A percentile compares a stretch with the other conserved stretches of the same genome.
These are phyloP conservation scores for Peribolospora kevripleyi DNA, from an alignment of 768 basidiomycete genomes.

Conservation along the genomic window DNA sequence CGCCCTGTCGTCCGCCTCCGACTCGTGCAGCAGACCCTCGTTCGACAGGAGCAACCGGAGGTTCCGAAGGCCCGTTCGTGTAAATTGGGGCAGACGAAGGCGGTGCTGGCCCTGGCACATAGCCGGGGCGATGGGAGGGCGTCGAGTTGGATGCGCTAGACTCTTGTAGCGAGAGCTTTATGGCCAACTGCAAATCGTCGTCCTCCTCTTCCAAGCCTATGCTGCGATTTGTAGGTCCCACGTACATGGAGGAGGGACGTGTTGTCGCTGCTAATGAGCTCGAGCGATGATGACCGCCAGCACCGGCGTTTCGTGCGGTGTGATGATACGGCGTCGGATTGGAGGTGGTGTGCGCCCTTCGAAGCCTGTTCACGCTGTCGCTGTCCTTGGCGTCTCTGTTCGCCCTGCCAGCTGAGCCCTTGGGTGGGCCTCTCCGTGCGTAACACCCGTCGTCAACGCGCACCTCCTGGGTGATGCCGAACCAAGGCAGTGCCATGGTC, in stretches of 20 bases:
- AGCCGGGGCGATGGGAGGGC: constrained; percentile 29
- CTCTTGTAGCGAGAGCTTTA: constrained; percentile 71
- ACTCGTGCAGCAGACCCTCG: constrained; percentile 14
- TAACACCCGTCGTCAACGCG: constrained; percentile 81
- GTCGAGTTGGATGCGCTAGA: constrained; percentile 32
- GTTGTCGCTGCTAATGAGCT: neutral
- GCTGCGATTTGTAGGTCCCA: constrained; percentile 19
- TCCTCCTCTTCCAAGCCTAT: constrained; percentile 27
- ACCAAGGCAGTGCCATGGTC: constrained; percentile 61
- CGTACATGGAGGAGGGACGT: neutral
- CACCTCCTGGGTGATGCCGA: constrained; percentile 75
- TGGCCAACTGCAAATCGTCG: constrained; percentile 76
- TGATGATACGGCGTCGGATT: constrained; percentile 17
- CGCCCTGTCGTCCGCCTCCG: neutral
- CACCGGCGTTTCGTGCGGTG: constrained; percentile 17
- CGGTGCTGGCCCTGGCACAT: constrained; percentile 41
- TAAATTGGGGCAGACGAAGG: neutral
- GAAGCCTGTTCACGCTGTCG: constrained; percentile 2
- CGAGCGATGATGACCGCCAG: constrained; percentile 20
- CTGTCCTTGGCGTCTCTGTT: constrained; percentile 1
- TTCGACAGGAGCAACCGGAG: constrained; percentile 33
- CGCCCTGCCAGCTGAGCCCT: neutral
- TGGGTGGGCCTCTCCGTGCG: constrained; percentile 31
- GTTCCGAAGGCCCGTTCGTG: neutral
- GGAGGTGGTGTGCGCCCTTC: constrained; percentile 4